Evolutionary conservation across 805 yeast species (phyloP), one percentile per base, ranked within the genome.

Genomic region (Saturnispora hagleri): DNA sequence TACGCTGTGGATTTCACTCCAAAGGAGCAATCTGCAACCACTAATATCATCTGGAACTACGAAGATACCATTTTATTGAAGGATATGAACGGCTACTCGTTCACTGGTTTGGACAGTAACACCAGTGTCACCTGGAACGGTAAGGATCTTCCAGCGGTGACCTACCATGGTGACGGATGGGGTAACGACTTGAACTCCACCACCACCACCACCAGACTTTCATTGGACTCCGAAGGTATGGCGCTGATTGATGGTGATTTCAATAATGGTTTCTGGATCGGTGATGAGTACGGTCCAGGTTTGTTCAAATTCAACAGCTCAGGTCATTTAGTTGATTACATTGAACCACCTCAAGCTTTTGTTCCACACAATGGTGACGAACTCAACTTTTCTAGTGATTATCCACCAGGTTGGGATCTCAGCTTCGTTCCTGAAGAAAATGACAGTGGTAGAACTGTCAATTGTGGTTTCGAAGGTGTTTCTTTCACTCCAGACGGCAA

Each of bases 201-300:
- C 6, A 26, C 46, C 1, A 54, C 59, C 9, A 59, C 65, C 5
- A 62, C 67, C 8, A 52, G 61, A n/a, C 60, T 65, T 6, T 63
- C 67, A 35, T 51, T 66, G 31, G 69, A 66, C 51, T 56, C 69
- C 6, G 69, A 66, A 53, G 58, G 64, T 18, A 38, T 66, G 27
- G 55, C 60, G 33, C 54, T 66, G 8, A 53, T 66, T 48, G 55
- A 56, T 27, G 69, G 68, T 46, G 63, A 62, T 43, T 59, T 65
- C 41, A 40, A 50, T 31, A 63, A 65, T 42, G 69, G 69, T 2
- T 66, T 66, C 53, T 64, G 69, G 69, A 59, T 66, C 46, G 52
- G 64, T 43, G 69, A 66, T 53, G 69, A 65, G 50, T 66, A 66
- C 48, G 69, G 69, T 5, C 69, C 69, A n/a, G 60, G 60, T 27